A percentile compares a stretch with the other conserved stretches of the same genome.
Conservation (phyloP, 108 stramenopile genomes). For the Phaeodactylum tricornutum region DNA sequence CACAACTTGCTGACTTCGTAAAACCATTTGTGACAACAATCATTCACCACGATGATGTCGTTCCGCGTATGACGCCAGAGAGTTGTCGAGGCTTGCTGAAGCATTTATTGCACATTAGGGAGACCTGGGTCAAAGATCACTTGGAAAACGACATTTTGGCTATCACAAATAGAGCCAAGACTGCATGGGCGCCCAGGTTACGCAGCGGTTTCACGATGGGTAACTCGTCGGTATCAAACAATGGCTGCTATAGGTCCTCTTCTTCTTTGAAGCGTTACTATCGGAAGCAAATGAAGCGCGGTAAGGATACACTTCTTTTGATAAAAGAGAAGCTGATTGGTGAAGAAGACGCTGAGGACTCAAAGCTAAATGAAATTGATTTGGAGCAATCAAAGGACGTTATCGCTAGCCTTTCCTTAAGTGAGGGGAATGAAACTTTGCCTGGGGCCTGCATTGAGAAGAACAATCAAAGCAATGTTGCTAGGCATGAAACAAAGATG, state of each 20-base stretch:
- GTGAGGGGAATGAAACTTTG: background rate
- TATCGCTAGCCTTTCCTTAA: too few species aligned
- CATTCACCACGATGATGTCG: slow-evolving; percentile 89
- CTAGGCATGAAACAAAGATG: slow-evolving; percentile 4
- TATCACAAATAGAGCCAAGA: slow-evolving; percentile 58
- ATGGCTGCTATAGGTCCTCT: slow-evolving; percentile 3
- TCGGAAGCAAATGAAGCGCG: slow-evolving; percentile 36
- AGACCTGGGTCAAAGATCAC: slow-evolving; percentile 81
- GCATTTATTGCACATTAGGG: slow-evolving; percentile 75
- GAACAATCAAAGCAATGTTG: background rate
- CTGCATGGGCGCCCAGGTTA: slow-evolving; percentile 67
- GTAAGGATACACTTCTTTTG: slow-evolving; percentile 17
- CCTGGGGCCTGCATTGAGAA: too few species aligned
- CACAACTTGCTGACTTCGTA: slow-evolving; percentile 60
- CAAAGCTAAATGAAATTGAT: background rate
- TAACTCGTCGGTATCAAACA: slow-evolving; percentile 17
- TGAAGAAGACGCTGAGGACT: background rate
- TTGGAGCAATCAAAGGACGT: too few species aligned
- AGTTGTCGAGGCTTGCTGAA: slow-evolving; percentile 77
- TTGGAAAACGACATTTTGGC: slow-evolving; percentile 65
- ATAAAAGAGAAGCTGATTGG: slow-evolving; percentile 12
- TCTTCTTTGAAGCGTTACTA: slow-evolving; percentile 51
- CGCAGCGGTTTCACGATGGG: slow-evolving; percentile 54
- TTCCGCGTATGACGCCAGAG: slow-evolving; percentile 87
- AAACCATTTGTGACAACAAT: slow-evolving; percentile 68